Evolutionary conservation across 73 alveolate genomes (phyloP), one percentile per base, ranked within the genome.

Genomic region (Tetrahymena thermophila): DNA sequence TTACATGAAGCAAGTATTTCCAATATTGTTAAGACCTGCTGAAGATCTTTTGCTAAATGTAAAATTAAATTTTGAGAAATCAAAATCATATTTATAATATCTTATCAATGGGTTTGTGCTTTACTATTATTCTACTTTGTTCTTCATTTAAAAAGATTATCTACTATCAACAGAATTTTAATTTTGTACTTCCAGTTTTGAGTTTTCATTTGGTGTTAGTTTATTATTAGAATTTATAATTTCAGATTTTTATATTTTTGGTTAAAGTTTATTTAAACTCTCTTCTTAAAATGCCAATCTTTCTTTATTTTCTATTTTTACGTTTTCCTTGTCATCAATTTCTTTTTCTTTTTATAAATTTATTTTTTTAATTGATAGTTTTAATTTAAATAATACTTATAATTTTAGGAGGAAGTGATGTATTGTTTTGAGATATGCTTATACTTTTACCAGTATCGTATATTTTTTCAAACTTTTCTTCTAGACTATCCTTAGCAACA

Each of bases 1-100:
- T 95, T 95, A 95, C 98, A 98, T 96, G 93, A 98, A 98, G 84
- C 99, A 98, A 17, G 99, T 98, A 94, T 98, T 98, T 34, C 99
- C 99, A 84, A 98, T 97, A 85, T 98, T 98, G 42, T 96, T 97
- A 31, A 98, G 95, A 7, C 99, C 99, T 10, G 89, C 89, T 23
- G 89, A n/a, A 28, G 89, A 71, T 71, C 89, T 71, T 71, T 25
- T 71, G 37, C 89, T 71, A 71, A 71, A 71, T 2, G n/a, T n/a
- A 71, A 71, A 71, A 31, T 71, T 71, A 71, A 28, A 71, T 71
- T 71, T 71, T 10, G 89, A 71, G 17, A 71, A 71, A 71, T 71
- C 89, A 71, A 71, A 71, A 71, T 71, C 89, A 71, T 71, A 71
- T 71, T 71, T 71, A n/a, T 71, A 71, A 71, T 71, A 71, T 71